Conservation (phyloP, 2,329 filamentous ascomycete genomes). For the Ophiostoma sp. region DNA sequence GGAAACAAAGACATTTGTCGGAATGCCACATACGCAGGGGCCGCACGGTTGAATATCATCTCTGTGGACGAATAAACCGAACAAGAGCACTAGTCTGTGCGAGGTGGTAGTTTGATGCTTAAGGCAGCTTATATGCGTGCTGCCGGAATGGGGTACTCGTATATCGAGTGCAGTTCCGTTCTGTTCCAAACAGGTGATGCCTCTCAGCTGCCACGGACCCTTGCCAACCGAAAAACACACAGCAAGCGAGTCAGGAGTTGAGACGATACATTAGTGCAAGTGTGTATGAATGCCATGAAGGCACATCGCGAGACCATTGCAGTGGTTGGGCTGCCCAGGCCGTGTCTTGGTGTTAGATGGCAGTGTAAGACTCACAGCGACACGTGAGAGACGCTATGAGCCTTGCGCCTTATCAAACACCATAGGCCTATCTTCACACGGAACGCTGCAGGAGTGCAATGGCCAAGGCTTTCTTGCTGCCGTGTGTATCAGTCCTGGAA, state of each 20-base stretch:
- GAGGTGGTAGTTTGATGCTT: neutral
- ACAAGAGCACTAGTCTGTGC: neutral
- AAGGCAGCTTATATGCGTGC: neutral
- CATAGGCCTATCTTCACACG: neutral
- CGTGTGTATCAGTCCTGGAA: neutral
- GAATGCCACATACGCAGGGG: neutral
- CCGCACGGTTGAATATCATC: neutral
- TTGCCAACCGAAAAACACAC: neutral
- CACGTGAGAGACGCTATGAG: neutral
- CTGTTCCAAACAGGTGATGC: neutral
- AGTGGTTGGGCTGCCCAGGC: no score
- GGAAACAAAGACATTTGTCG: neutral
- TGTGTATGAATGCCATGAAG: no score
- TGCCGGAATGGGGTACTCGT: neutral
- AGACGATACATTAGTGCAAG: no score
- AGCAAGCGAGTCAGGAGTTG: no score
- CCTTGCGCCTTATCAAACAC: conserved; percentile 2
- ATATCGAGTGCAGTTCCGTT: neutral
- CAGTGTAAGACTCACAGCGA: neutral
- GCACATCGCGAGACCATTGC: no score
- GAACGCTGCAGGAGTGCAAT: neutral
- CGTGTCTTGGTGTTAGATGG: neutral
- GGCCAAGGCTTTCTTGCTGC: neutral
- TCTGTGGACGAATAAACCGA: neutral
- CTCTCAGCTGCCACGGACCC: neutral